phyloP scores from a whole-genome alignment of 2,329 filamentous ascomycete genomes.

The Neoascochyta sp. region DNA sequence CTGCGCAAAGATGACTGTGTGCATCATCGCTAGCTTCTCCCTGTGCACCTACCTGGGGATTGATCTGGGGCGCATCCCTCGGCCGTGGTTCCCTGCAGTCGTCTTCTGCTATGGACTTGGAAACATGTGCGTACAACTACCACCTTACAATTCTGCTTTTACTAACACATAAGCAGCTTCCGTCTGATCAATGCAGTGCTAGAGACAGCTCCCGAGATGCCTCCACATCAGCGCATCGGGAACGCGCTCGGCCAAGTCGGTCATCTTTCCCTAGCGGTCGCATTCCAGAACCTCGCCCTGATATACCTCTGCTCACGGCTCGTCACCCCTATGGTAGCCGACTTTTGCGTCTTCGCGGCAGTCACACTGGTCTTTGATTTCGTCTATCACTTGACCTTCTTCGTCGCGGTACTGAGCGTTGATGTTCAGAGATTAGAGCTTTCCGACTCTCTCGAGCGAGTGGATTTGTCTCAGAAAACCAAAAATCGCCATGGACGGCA shows the following conservation, averaged over 20 bases:
- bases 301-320: constrained; percentile 62
- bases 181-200: constrained; percentile 75
- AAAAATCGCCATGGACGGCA: constrained; percentile 49
- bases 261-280: constrained; percentile 64
- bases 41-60: constrained; percentile 72
- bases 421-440: constrained; percentile 74
- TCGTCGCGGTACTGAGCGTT: constrained; percentile 72
- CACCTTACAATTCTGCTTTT: background rate
- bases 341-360: constrained; percentile 72
- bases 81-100: constrained; percentile 72
- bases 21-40: constrained; percentile 75
- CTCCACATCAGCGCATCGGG: constrained; percentile 65
- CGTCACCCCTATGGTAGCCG: constrained; percentile 66
- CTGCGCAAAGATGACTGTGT: constrained; percentile 64
- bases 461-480: constrained; percentile 26
- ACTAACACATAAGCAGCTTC: constrained; percentile 48
- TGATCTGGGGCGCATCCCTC: constrained; percentile 70
- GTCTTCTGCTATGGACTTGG: constrained; percentile 73
- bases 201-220: constrained; percentile 64
- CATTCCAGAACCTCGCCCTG: constrained; percentile 65
- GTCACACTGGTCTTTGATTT: constrained; percentile 74
- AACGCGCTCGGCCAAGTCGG: constrained; percentile 71
- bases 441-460: constrained; percentile 61
- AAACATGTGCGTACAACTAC: constrained; percentile 55
- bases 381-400: constrained; percentile 75